These are phyloP conservation scores for Cerrena zonata DNA, from an alignment of 1,284 basidiomycete genomes.

Conservation along the genomic window DNA sequence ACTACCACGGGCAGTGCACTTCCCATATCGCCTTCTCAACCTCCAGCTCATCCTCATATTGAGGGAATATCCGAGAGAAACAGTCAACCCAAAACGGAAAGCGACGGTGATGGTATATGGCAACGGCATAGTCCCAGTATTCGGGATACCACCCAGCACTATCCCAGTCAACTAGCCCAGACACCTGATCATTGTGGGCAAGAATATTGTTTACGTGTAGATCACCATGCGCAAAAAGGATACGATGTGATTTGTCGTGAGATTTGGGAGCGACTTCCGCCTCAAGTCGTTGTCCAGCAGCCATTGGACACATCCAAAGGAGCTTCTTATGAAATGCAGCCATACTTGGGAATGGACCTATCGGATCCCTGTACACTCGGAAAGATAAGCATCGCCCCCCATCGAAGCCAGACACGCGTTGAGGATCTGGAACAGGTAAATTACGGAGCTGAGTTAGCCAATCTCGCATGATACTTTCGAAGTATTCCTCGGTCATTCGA, in stretches of 20 bases:
- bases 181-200: slow-evolving; percentile 3
- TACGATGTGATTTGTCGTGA: not conserved
- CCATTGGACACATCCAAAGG: not conserved
- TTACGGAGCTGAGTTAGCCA: slow-evolving; percentile 8
- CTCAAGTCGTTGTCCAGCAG: not conserved
- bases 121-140: slow-evolving; percentile 10
- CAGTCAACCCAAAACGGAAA: not conserved
- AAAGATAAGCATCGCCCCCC: slow-evolving; percentile 5
- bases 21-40: not conserved
- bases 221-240: slow-evolving; percentile 8
- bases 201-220: slow-evolving; percentile 8
- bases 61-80: not conserved
- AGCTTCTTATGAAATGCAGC: slow-evolving; percentile 1
- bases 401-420: slow-evolving; percentile 8
- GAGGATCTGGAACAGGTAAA: slow-evolving; percentile 8
- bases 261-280: not conserved
- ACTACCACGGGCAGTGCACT: too few relatives aligned
- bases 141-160: slow-evolving; percentile 11
- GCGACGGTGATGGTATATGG: not conserved
- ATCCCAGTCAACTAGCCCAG: slow-evolving; percentile 11
- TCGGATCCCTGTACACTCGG: slow-evolving; percentile 1
- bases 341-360: slow-evolving; percentile 4
- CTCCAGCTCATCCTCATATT: not conserved
- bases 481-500: too few relatives aligned
- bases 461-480: slow-evolving; percentile 1